Conservation (phyloP, 768 basidiomycete genomes). For the Naematelia encephala region DNA sequence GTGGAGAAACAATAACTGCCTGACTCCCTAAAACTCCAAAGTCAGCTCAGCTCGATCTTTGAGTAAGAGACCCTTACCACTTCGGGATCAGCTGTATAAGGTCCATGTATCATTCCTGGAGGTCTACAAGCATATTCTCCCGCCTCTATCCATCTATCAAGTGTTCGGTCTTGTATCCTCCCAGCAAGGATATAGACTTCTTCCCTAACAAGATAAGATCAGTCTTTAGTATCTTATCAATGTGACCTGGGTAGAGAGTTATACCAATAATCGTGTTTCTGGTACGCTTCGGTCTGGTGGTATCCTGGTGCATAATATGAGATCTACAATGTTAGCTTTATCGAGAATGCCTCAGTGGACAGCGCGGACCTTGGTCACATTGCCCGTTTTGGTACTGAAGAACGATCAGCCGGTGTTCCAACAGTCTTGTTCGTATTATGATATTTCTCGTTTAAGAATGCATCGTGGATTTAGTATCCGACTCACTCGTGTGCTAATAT, state of each 20-base stretch:
- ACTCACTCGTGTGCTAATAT: constrained; percentile 3
- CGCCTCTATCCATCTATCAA: constrained; percentile 1
- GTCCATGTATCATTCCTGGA: constrained; percentile 7
- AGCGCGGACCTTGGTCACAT: not conserved
- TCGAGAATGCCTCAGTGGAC: not conserved
- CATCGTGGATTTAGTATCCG: not conserved
- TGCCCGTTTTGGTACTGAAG: constrained; percentile 1
- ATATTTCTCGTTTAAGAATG: not conserved
- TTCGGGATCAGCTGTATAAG: constrained; percentile 5
- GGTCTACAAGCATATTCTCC: constrained; percentile 5
- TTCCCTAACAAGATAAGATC: constrained; percentile 1
- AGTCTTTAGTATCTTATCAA: not conserved
- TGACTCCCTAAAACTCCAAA: not conserved
- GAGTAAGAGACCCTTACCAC: not conserved
- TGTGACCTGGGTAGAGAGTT: not conserved
- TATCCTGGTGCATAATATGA: constrained; percentile 1
- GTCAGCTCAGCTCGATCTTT: not conserved
- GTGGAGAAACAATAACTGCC: not conserved
- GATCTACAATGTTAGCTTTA: not conserved
- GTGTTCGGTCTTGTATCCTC: constrained; percentile 1
- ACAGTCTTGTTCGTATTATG: not conserved
- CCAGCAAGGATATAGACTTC: constrained; percentile 9
- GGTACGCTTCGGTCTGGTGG: not conserved
- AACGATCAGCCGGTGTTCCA: not conserved
- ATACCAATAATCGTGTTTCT: constrained; percentile 5